Conservation (phyloP, 352 stramenopile species). For the Pythium phragmitis region DNA sequence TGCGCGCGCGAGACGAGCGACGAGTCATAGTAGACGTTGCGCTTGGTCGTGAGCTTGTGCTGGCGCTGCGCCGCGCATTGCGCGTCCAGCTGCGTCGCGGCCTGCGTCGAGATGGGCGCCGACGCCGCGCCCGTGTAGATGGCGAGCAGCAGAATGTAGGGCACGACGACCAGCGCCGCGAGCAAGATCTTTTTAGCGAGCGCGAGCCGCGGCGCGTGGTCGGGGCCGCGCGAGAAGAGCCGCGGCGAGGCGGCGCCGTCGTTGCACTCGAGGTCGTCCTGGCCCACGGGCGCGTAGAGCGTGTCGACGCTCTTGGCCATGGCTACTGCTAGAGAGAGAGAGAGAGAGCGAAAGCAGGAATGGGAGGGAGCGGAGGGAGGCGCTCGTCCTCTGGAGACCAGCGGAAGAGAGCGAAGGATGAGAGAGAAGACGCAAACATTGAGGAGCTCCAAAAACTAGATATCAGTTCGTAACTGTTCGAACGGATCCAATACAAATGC, state of each 20-base stretch:
- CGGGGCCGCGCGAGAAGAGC: conserved; percentile 54
- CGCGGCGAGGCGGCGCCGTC: conserved; percentile 33
- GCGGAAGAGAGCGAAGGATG: neutral
- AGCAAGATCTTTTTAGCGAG: conserved; percentile 60
- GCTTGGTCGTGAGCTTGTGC: conserved; percentile 66
- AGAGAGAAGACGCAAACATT: conserved; percentile 18
- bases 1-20: conserved; percentile 63
- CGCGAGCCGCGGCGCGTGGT: conserved; percentile 40
- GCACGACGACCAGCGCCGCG: conserved; percentile 46
- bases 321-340: neutral
- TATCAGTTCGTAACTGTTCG: conserved; percentile 18
- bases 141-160: conserved; percentile 62
- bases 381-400: conserved; percentile 2
- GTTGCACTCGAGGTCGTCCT: conserved; percentile 65
- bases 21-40: conserved; percentile 85
- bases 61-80: conserved; percentile 58
- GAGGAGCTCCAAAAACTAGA: neutral
- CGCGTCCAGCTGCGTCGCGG: conserved; percentile 38
- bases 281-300: conserved; percentile 66
- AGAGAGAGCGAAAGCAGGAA: neutral
- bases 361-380: neutral
- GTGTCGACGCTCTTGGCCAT: conserved; percentile 33
- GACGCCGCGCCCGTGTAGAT: conserved; percentile 37
- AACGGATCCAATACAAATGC: neutral
- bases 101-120: neutral